Evolutionary conservation across 1,284 basidiomycete species (phyloP).

Genomic region (Ganoderma leucocontextum): DNA sequence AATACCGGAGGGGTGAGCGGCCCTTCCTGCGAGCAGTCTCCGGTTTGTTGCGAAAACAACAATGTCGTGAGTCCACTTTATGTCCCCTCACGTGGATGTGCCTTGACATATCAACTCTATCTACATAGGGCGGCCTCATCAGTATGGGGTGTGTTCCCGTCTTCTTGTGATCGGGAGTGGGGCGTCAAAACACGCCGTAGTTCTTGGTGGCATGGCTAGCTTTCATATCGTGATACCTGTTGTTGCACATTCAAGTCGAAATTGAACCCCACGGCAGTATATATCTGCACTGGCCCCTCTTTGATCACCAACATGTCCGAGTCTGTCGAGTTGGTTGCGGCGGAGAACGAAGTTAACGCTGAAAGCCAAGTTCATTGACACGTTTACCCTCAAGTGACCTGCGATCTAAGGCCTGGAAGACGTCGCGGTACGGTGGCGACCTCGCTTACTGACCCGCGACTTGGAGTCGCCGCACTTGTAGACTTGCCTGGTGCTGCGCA

Average conservation of each 20-base stretch:
- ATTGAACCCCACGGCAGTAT: not conserved
- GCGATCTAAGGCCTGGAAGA: not conserved
- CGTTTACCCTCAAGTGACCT: not conserved
- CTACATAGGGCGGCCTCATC: conserved; percentile 31
- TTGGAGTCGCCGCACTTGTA: not conserved
- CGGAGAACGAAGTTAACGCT: no score
- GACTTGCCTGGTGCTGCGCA: not conserved
- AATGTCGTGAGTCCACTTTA: conserved; percentile 11
- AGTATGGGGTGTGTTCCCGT: conserved; percentile 35
- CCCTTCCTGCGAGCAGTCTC: conserved; percentile 3
- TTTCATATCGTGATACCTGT: not conserved
- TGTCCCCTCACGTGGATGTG: not conserved
- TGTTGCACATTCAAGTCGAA: not conserved
- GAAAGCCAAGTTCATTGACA: not conserved
- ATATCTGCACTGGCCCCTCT: not conserved
- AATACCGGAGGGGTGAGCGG: conserved; percentile 8
- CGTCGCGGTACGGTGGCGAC: no score
- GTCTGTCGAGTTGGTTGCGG: no score
- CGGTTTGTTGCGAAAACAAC: conserved; percentile 35
- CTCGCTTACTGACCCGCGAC: not conserved
- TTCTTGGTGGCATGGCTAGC: not conserved
- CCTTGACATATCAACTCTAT: not conserved
- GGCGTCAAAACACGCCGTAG: not conserved
- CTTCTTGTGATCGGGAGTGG: not conserved
- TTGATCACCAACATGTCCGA: no score